Percentiles rank a stretch among this genome's conserved stretches.
Conservation (phyloP, 352 stramenopile genomes). For the Pythium aphanidermatum region DNA sequence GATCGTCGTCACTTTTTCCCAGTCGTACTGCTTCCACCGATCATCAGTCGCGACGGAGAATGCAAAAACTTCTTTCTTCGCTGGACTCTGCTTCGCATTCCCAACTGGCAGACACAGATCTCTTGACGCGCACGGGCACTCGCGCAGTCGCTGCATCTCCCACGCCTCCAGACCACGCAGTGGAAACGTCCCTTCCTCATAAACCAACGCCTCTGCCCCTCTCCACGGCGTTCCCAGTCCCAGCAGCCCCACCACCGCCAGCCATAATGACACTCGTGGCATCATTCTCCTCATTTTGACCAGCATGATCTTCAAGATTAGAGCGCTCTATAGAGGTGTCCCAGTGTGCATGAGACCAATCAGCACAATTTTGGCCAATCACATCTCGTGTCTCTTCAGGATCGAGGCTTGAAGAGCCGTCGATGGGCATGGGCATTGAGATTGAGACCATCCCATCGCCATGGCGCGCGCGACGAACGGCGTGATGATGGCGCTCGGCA, state of each 20-base stretch:
- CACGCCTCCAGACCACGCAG: slow-evolving; percentile 23
- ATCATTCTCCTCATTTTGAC: background rate
- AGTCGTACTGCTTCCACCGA: slow-evolving; percentile 78
- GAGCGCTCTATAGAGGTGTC: no score
- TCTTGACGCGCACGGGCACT: slow-evolving; percentile 38
- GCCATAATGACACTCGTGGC: background rate
- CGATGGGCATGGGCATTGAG: background rate
- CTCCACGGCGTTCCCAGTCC: background rate
- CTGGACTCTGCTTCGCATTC: background rate
- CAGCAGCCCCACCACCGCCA: slow-evolving; percentile 15
- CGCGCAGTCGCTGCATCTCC: slow-evolving; percentile 25
- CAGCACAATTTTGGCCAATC: slow-evolving; percentile 12
- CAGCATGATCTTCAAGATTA: background rate
- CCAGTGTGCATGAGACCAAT: no score
- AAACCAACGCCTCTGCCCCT: background rate
- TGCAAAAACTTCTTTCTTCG: slow-evolving; percentile 62
- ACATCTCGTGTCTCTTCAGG: slow-evolving; percentile 17
- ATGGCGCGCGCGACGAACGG: slow-evolving; percentile 54
- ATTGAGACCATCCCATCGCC: background rate
- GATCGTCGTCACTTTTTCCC: slow-evolving; percentile 69
- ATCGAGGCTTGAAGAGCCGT: background rate
- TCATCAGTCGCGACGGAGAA: slow-evolving; percentile 62
- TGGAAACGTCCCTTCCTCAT: slow-evolving; percentile 1
- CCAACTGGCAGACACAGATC: slow-evolving; percentile 57
- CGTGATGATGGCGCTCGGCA: slow-evolving; percentile 73